phyloP scores from a whole-genome alignment of 2,329 filamentous ascomycete species.

The Coccinonectria pachysandricola region DNA sequence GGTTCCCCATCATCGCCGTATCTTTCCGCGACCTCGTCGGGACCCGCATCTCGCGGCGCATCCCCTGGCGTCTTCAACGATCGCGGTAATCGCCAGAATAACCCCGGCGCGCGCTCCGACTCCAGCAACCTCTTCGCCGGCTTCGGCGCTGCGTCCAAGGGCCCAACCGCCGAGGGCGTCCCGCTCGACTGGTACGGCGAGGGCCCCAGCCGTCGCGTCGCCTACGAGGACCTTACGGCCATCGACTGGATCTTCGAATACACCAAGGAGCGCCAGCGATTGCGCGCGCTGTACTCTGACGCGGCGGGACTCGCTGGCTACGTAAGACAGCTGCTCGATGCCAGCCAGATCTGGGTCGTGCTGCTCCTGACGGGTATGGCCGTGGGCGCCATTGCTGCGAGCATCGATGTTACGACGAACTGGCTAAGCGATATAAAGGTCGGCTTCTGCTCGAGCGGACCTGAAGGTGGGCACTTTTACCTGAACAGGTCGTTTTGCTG shows the following conservation, averaged over 20 bases:
- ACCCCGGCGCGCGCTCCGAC: conserved; percentile 1
- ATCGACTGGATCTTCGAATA: conserved; percentile 99
- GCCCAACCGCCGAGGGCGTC: conserved; percentile 34
- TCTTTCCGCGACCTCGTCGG: conserved; percentile 13
- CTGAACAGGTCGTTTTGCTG: conserved; percentile 89
- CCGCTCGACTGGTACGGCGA: conserved; percentile 78
- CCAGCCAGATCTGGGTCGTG: conserved; percentile 85
- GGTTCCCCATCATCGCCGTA: conserved; percentile 7
- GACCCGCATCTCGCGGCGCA: conserved; percentile 9
- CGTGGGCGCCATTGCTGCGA: conserved; percentile 75
- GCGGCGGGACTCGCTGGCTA: conserved; percentile 64
- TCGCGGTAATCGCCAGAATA: no score
- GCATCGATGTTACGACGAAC: conserved; percentile 81
- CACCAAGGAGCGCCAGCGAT: conserved; percentile 82
- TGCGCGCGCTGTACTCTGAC: conserved; percentile 64
- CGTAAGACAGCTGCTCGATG: conserved; percentile 63
- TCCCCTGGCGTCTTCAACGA: conserved; percentile 7
- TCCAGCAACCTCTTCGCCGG: conserved; percentile 2
- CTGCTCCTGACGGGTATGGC: conserved; percentile 76
- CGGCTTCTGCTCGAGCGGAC: conserved; percentile 67
- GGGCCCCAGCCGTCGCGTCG: conserved; percentile 78
- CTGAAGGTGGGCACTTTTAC: conserved; percentile 80
- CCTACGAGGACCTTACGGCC: conserved; percentile 90
- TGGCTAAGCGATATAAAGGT: conserved; percentile 91
- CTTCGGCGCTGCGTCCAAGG: conserved; percentile 8